Base-by-base conservation (phyloP, 176 grass and related monocot genomes). In the Hordeum marinum region DNA sequence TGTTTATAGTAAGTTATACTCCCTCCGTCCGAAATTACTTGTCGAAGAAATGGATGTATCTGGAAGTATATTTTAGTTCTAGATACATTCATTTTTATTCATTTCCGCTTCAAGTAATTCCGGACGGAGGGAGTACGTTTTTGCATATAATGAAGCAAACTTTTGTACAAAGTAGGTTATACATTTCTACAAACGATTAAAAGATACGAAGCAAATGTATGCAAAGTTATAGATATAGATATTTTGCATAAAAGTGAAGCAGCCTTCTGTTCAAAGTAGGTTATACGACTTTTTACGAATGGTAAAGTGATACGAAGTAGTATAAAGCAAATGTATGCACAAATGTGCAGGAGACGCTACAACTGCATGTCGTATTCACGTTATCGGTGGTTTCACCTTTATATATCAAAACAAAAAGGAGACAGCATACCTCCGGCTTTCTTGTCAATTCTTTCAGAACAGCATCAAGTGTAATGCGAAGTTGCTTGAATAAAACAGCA, bases 391-490 rank as follows among this genome's bases (percentile, higher is more conserved):
- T 46, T 61, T 9, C 34, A 29, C 26, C 14, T 34, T 84, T 71
- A 17, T 75, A 82, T 71, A 65, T 81, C 66, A 65, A 71, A 74
- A 54, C 18, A 72, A 78, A 43, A 86, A 62, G 14, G 60, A 79
- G 39, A 72, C 2, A 68, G n/a, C 77, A 63, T 94, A 95, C 96
- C 96, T 94, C 83, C 62, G 93, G 93, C 35, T 87, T 98, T 89
- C 91, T 94, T 72, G 89, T 90, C 81, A 95, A 67, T 82, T 98
- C 89, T 88, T 98, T 98, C 72, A 98, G 84, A 89, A 98, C 93
- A 60, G 87, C 83, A 90, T 95, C 89, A 64, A 98, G 89, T 58
- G 93, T 98, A 14, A 83, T 64, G 40, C 96, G 88, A 58, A 95
- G 90, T 79, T 98, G 87, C 77, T 98, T 98, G 83, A 95, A 98